Percentiles rank a stretch among this genome's conserved stretches.
Evolutionary conservation across 352 stramenopile genomes (phyloP).

Genomic region (Pythium folliculosum): DNA sequence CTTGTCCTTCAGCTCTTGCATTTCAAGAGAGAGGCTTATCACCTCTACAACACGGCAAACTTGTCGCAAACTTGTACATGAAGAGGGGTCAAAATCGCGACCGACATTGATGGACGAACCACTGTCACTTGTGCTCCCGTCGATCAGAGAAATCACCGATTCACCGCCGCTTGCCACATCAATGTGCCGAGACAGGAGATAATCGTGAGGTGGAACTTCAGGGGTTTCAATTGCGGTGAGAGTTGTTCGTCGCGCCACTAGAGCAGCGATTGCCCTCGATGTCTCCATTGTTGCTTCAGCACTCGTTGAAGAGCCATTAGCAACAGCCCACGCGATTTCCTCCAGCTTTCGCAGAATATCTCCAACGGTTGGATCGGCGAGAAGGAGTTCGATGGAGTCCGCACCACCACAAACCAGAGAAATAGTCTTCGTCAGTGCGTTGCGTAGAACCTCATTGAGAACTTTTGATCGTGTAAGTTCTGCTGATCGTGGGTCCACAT

Average conservation of each 20-base stretch:
- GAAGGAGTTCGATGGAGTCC: conserved; percentile 42
- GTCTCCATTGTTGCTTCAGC: conserved; percentile 20
- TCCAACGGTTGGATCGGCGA: conserved; percentile 52
- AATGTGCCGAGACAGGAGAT: conserved; percentile 12
- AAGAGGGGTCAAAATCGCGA: conserved; percentile 3
- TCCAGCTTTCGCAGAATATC: conserved; percentile 62
- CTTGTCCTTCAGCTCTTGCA: conserved; percentile 40
- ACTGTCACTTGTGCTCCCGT: conserved; percentile 33
- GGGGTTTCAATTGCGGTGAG: not conserved
- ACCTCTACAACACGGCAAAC: conserved; percentile 53
- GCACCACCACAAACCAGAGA: conserved; percentile 35
- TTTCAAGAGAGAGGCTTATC: conserved; percentile 51
- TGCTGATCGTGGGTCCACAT: conserved; percentile 78
- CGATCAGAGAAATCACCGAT: conserved; percentile 11
- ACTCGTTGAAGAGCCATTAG: conserved; percentile 10
- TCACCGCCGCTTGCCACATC: conserved; percentile 4
- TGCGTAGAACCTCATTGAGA: conserved; percentile 64
- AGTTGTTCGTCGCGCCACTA: conserved; percentile 23
- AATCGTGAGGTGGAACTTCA: not conserved
- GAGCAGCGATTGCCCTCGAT: conserved; percentile 13
- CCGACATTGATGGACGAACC: conserved; percentile 37
- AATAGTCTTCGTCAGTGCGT: conserved; percentile 65
- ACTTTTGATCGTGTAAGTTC: conserved; percentile 72
- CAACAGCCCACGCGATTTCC: conserved; percentile 37
- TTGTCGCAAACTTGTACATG: conserved; percentile 40